phyloP scores from a whole-genome alignment of 352 stramenopile genomes.

The Globisporangium barbulae region DNA sequence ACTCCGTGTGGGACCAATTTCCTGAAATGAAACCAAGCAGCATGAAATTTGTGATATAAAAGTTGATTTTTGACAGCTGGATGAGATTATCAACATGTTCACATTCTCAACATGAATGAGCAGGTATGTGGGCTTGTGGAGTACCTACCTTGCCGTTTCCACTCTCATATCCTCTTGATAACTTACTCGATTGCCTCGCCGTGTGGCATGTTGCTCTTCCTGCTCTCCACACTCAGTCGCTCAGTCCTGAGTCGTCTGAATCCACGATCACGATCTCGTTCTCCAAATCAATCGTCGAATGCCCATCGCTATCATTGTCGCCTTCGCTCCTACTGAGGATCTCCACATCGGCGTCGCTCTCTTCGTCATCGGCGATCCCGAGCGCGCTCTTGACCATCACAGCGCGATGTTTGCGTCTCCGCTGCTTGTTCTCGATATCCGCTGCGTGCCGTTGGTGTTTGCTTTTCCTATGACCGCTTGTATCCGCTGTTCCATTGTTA shows the following conservation, averaged over 20 bases:
- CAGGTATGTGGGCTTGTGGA: too few species aligned
- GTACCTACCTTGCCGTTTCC: too few species aligned
- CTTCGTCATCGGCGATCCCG: not conserved
- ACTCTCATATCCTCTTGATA: not conserved
- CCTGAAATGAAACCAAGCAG: not conserved
- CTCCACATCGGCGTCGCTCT: conserved; percentile 1
- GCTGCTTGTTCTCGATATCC: not conserved
- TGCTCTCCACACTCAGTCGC: not conserved
- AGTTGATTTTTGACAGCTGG: not conserved
- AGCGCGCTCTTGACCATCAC: conserved; percentile 10
- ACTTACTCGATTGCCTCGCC: not conserved
- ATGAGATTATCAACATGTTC: not conserved
- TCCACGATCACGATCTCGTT: conserved; percentile 13
- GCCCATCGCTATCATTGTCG: not conserved
- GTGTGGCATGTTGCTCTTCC: not conserved
- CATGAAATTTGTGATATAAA: not conserved
- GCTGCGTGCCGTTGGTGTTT: not conserved
- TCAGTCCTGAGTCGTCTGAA: conserved; percentile 8
- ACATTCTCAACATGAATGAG: too few species aligned
- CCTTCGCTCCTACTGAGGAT: conserved; percentile 14
- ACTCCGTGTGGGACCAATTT: conserved; percentile 36
- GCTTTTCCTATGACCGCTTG: not conserved
- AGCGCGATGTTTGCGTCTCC: conserved; percentile 1
- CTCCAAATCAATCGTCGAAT: conserved; percentile 19
- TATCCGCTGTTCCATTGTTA: not conserved